Percentiles rank a stretch among this genome's conserved stretches.
phyloP scores from a whole-genome alignment of 2,329 filamentous ascomycete genomes.

The Penicillium capsulatum region DNA sequence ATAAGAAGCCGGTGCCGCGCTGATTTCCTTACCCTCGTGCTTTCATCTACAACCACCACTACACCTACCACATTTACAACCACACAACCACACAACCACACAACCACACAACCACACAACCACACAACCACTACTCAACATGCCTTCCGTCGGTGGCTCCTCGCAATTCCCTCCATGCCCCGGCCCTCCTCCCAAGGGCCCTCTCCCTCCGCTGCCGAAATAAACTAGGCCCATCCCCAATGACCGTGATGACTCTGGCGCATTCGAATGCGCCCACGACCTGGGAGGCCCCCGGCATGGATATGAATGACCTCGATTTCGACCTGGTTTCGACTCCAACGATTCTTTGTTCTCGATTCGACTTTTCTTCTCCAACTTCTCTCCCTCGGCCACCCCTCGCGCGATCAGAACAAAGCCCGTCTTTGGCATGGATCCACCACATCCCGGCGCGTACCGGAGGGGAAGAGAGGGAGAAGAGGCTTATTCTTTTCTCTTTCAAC shows the following conservation, averaged over 20 bases:
- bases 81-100: too few species aligned
- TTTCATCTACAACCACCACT: too few species aligned
- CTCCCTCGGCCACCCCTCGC: background rate
- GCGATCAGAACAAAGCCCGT: background rate
- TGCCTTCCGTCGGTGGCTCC: constrained; percentile 35
- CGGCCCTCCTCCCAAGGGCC: constrained; percentile 38
- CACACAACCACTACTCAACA: constrained; percentile 19
- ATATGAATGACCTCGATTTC: constrained; percentile 32
- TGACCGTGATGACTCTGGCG: constrained; percentile 33
- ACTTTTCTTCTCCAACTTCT: background rate
- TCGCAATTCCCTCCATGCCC: constrained; percentile 40
- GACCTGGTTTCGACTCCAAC: constrained; percentile 24
- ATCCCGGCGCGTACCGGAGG: too few species aligned
- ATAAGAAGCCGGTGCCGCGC: constrained; percentile 16
- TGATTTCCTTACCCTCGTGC: constrained; percentile 6
- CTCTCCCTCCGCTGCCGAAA: constrained; percentile 39
- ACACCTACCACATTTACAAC: too few species aligned
- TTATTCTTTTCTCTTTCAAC: too few species aligned
- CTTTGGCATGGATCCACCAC: background rate
- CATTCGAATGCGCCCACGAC: constrained; percentile 25
- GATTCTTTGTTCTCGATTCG: constrained; percentile 23
- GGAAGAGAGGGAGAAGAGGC: too few species aligned
- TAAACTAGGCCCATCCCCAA: constrained; percentile 27
- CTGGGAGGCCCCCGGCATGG: constrained; percentile 25
- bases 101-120: too few species aligned